Conservation (phyloP, 345 rosid species). For the Eucalyptus regnans region DNA sequence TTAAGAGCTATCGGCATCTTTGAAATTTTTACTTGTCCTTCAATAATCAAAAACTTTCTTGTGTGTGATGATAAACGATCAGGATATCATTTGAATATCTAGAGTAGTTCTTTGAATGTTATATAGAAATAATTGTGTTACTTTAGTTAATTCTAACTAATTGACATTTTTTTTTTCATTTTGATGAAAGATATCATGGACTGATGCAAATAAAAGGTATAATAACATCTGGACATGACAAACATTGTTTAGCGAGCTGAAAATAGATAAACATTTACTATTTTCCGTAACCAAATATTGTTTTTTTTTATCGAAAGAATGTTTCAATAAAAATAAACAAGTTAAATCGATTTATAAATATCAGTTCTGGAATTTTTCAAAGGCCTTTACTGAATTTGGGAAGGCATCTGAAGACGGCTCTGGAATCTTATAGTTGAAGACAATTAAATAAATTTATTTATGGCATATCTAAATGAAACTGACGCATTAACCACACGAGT, state of each 20-base stretch:
- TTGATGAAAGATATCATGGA: background rate
- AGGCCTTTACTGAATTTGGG: background rate
- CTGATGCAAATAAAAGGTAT: background rate
- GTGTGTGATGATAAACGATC: too few relatives aligned
- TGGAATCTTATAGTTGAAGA: background rate
- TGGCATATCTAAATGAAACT: background rate
- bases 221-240: background rate
- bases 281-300: background rate
- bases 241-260: background rate
- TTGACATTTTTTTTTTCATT: too few relatives aligned
- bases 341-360: background rate
- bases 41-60: too few relatives aligned
- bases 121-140: too few relatives aligned
- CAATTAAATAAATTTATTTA: background rate
- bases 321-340: background rate
- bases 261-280: background rate
- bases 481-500: background rate
- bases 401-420: background rate
- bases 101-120: too few relatives aligned
- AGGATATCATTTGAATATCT: too few relatives aligned
- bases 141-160: too few relatives aligned
- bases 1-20: too few relatives aligned
- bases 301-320: background rate
- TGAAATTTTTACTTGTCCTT: too few relatives aligned
- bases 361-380: background rate